Conservation (phyloP, 2,329 filamentous ascomycete species). For the Zopfia rhizophila region DNA sequence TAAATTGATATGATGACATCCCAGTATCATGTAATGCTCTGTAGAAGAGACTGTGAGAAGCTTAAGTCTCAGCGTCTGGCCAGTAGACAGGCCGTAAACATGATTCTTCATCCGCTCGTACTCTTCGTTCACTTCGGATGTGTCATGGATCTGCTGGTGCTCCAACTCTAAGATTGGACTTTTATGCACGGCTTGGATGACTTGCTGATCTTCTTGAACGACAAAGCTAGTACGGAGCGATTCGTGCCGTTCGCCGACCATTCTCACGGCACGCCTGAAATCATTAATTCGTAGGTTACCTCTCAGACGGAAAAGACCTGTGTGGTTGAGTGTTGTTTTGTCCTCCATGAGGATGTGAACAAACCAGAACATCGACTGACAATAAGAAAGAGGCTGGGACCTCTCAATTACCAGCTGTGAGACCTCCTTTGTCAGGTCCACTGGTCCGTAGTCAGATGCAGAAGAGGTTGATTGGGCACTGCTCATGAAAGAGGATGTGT, state of each 20-base stretch:
- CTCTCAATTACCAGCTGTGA: too few species aligned
- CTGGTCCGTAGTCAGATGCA: too few species aligned
- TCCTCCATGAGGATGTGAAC: constrained; percentile 47
- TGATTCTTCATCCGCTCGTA: constrained; percentile 41
- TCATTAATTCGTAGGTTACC: constrained; percentile 45
- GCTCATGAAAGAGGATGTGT: too few species aligned
- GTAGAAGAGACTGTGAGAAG: constrained; percentile 49
- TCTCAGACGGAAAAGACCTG: constrained; percentile 40
- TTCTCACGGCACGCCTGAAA: constrained; percentile 48
- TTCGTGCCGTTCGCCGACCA: constrained; percentile 45
- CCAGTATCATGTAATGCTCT: constrained; percentile 55
- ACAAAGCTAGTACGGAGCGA: constrained; percentile 47
- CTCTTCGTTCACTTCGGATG: constrained; percentile 7
- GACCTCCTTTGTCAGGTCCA: too few species aligned
- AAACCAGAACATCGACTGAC: constrained; percentile 58
- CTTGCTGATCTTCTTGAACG: constrained; percentile 15
- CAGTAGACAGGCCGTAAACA: constrained; percentile 52
- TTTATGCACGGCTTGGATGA: constrained; percentile 28
- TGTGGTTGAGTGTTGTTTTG: constrained; percentile 54
- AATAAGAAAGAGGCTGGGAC: too few species aligned
- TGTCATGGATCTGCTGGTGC: constrained; percentile 33
- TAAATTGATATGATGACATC: constrained; percentile 62
- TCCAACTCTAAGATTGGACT: constrained; percentile 17
- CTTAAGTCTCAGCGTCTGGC: constrained; percentile 45
- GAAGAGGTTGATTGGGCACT: too few species aligned